Evolutionary conservation across 495 filamentous ascomycete genomes (phyloP), one percentile per base, ranked within the genome.

Genomic region (Aspergillus nidulans): DNA sequence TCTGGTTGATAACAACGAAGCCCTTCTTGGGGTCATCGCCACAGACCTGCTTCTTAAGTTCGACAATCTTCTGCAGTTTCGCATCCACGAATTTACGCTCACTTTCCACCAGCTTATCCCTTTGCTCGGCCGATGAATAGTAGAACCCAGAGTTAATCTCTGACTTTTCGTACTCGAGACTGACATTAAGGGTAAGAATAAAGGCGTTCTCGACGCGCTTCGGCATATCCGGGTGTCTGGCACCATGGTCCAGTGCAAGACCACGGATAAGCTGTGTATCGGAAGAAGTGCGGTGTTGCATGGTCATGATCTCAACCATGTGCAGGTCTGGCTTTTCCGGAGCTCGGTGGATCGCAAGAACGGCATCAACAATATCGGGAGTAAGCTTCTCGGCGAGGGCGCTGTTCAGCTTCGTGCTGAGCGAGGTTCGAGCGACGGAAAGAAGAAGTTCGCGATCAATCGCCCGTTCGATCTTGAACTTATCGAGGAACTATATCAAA

Each of bases 241-340:
- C 94, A 60, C 94, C 94, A 70, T 99, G 94, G 57, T 99, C 94
- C 53, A 99, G 76, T 6, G 90, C 94, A 28, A 99, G 80, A 50
- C 94, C 94, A 57, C 86, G 84, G 65, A 99, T 96, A 39, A 99
- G 84, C 64, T 95, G 91, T 23, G 94, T 99, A 69, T 99, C 94
- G 10, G 94, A 88, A 43, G 94, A 92, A 34, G 88, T 89, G 53
- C 92, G 90, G 76, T 99, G 94, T 70, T 97, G 94, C 94, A 99
- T 99, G 67, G 95, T 97, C 95, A 97, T 97, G 60, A 99, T 97
- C 73, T 99, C 94, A 58, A 99, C 80, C 94, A 99, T 99, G 74
- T 97, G 92, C 57, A 99, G 72, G 70, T 99, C 94, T 42, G 94
- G 94, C 75, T 97, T 97, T 59, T 84, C 85, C 25, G 90, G 89